Evolutionary conservation across 2,329 filamentous ascomycete genomes (phyloP), one percentile per base, ranked within the genome.

Genomic region (Colletotrichum gloeosporioides): DNA sequence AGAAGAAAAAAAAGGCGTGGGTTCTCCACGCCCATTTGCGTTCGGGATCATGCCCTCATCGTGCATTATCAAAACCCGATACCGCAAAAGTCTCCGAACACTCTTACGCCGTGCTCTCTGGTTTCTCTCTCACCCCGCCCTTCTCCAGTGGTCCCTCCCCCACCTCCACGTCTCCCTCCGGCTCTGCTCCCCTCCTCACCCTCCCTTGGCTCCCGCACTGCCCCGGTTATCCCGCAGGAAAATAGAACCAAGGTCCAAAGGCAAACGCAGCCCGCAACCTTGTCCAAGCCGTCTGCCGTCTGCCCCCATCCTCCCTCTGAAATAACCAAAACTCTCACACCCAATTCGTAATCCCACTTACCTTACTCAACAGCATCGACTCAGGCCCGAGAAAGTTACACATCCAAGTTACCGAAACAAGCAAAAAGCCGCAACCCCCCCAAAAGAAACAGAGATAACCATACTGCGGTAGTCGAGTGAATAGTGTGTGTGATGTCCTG

Each of bases 21-120:
- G 39, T 44, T 44, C 39, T n/a, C 39, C 39, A 44, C 39, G 39
- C 39, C 7, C n/a, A 12, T 36, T 22, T 12, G 31, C 67, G 16
- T 53, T 67, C 44, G 63, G 29, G 27, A 61, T 68, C 36, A 73
- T 69, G 70, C 53, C 44, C 63, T 69, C 70, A 73, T 62, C 70
- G 36, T 73, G 70, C 70, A 72, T 72, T 49, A 69, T 69, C 63
- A 32, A 32, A 25, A 66, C 44, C 57, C 62, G 53, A 71, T 62
- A 29, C 69, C 22, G 16, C 39, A 59, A 59, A 59, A 49, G 44
- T 49, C 44, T 49, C 44, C 44, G 44, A 49, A 22, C 44, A n/a
- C 44, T 13, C n/a, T 49, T 10, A n/a, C 44, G 18, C 44, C 10
- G 9, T 39, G 8, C 34, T 49, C n/a, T 49, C n/a, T n/a, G n/a